Conservation (phyloP, 257 asterid species). For the Fraxinus anomala region DNA sequence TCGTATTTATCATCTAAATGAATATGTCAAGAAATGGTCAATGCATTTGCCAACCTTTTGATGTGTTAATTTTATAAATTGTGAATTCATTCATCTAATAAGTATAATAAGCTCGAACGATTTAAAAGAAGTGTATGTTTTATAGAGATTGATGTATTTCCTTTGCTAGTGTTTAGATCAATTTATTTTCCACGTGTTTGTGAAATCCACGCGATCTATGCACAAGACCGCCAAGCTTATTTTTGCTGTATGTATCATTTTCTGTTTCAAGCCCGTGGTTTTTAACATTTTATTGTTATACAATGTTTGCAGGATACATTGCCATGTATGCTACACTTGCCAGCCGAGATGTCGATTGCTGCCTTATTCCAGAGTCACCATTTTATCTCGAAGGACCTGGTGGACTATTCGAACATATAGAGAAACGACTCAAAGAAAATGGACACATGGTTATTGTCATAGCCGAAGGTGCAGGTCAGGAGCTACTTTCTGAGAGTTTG, state of each 20-base stretch:
- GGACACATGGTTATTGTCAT: conserved; percentile 94
- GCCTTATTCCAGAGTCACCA: conserved; percentile 94
- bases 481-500: conserved; percentile 64
- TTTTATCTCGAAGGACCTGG: conserved; percentile 83
- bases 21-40: neutral
- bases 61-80: neutral
- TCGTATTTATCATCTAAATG: neutral
- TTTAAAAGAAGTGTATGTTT: too few species aligned
- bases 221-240: too few species aligned
- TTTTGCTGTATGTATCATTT: neutral
- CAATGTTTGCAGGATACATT: conserved; percentile 63
- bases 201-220: too few species aligned
- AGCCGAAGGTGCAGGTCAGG: conserved; percentile 99
- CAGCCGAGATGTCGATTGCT: conserved; percentile 92
- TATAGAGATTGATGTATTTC: too few species aligned
- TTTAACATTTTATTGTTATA: neutral
- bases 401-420: conserved; percentile 79
- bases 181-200: too few species aligned
- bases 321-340: conserved; percentile 96
- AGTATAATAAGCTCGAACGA: neutral
- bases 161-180: too few species aligned
- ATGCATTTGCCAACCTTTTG: neutral
- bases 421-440: conserved; percentile 66
- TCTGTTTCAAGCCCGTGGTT: neutral
- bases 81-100: neutral